These are phyloP conservation scores for Lipomyces kockii DNA, from an alignment of 805 yeast species.

Conservation along the genomic window DNA sequence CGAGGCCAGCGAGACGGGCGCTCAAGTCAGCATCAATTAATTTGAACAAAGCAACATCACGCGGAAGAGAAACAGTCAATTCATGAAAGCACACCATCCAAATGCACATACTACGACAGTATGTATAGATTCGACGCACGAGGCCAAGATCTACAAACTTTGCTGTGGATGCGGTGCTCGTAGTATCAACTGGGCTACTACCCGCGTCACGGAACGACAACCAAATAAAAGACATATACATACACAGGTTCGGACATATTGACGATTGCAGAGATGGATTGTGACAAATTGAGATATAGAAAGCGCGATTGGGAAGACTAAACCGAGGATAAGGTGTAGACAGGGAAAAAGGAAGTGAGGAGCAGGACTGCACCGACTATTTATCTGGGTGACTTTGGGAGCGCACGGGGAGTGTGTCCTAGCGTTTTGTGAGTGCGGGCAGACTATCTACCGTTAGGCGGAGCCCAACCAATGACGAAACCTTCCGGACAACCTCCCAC, in stretches of 20 bases:
- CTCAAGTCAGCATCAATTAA: constrained; percentile 16
- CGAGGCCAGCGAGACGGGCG: constrained; percentile 26
- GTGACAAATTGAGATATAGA: constrained; percentile 8
- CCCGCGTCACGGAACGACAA: constrained; percentile 8
- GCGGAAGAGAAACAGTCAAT: not conserved
- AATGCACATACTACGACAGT: not conserved
- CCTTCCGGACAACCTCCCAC: constrained; percentile 3
- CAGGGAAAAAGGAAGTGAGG: constrained; percentile 13
- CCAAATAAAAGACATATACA: constrained; percentile 9
- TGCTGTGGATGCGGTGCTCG: not conserved
- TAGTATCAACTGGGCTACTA: not conserved
- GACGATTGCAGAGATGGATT: not conserved
- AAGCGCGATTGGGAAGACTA: not conserved
- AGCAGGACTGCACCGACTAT: constrained; percentile 31
- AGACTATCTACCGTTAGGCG: not conserved
- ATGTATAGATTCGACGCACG: not conserved
- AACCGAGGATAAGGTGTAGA: not conserved
- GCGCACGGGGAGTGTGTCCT: not conserved
- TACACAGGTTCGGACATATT: constrained; percentile 37
- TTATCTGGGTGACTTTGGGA: not conserved
- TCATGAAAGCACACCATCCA: not conserved
- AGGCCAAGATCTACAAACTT: not conserved
- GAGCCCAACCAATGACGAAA: constrained; percentile 2
- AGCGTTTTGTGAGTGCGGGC: not conserved
- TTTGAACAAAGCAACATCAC: not conserved